These are phyloP conservation scores for Candida germanica DNA, from an alignment of 805 yeast species.

Conservation along the genomic window DNA sequence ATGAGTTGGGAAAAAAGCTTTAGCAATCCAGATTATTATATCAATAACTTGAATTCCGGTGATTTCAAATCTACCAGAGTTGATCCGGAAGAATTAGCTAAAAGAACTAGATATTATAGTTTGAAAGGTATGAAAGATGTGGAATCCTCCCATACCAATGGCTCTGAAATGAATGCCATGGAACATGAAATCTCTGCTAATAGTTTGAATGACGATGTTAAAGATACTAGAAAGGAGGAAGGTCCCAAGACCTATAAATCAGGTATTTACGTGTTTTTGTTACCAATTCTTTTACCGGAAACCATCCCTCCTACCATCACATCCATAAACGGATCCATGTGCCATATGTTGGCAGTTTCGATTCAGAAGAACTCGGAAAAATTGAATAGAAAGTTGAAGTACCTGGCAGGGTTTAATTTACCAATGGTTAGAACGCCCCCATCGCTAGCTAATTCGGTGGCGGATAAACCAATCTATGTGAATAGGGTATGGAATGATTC, in stretches of 20 bases:
- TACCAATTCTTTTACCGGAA: slow-evolving; percentile 62
- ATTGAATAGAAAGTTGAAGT: slow-evolving; percentile 33
- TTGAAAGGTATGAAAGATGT: slow-evolving; percentile 17
- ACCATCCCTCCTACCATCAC: slow-evolving; percentile 59
- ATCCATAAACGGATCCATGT: slow-evolving; percentile 49
- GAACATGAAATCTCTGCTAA: neutral
- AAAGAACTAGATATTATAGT: slow-evolving; percentile 33
- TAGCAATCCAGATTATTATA: slow-evolving; percentile 44
- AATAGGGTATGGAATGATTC: slow-evolving; percentile 73
- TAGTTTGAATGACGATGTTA: neutral
- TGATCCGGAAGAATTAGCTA: slow-evolving; percentile 43
- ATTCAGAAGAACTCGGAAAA: slow-evolving; percentile 36
- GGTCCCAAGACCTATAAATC: slow-evolving; percentile 39
- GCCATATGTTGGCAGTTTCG: slow-evolving; percentile 41
- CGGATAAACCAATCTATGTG: slow-evolving; percentile 74
- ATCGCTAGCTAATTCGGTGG: slow-evolving; percentile 51
- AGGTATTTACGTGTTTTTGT: slow-evolving; percentile 66
- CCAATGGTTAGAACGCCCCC: slow-evolving; percentile 58
- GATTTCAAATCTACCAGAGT: slow-evolving; percentile 40
- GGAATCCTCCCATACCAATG: no score
- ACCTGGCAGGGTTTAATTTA: slow-evolving; percentile 28
- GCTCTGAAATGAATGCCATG: neutral
- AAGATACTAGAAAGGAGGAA: slow-evolving; percentile 2
- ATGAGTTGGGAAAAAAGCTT: slow-evolving; percentile 45
- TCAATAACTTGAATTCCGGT: slow-evolving; percentile 39